Percentiles rank a stretch among this genome's conserved stretches.
phyloP scores from a whole-genome alignment of 1,139 yeast genomes.

The Diutina pseudorugosa region DNA sequence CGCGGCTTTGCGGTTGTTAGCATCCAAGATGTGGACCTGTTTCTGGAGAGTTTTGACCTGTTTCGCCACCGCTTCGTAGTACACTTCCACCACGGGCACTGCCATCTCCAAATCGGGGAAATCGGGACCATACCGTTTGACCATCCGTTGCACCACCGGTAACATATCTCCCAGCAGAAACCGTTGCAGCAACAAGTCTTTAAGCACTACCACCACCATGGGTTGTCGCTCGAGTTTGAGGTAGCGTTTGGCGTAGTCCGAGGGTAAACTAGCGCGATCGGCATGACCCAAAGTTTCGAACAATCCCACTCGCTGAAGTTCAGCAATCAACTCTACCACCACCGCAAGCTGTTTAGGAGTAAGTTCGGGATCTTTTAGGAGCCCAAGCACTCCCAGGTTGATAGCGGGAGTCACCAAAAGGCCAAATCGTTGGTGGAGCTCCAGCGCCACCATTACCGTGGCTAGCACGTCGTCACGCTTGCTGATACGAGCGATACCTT shows the following conservation, averaged over 20 bases:
- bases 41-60: constrained; percentile 23
- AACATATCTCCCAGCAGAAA: constrained; percentile 36
- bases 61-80: constrained; percentile 32
- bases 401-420: constrained; percentile 43
- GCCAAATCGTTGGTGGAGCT: constrained; percentile 66
- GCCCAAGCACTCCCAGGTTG: constrained; percentile 19
- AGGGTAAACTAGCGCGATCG: constrained; percentile 4
- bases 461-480: constrained; percentile 52
- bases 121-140: constrained; percentile 28
- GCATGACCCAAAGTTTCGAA: constrained; percentile 16
- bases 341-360: constrained; percentile 32
- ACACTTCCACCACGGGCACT: constrained; percentile 15
- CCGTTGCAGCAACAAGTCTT: constrained; percentile 41
- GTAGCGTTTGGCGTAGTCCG: constrained; percentile 6
- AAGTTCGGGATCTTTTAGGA: constrained; percentile 33
- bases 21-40: constrained; percentile 20
- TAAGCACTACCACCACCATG: constrained; percentile 36
- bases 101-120: background rate
- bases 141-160: constrained; percentile 33
- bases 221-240: constrained; percentile 18
- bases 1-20: constrained; percentile 39
- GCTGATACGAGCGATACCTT: constrained; percentile 44
- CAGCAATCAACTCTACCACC: constrained; percentile 44
- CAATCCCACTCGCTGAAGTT: constrained; percentile 52
- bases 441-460: constrained; percentile 56